Evolutionary conservation across 148 eudicot species (phyloP), one percentile per base, ranked within the genome.

Genomic region (Rhododendron mucronatum): DNA sequence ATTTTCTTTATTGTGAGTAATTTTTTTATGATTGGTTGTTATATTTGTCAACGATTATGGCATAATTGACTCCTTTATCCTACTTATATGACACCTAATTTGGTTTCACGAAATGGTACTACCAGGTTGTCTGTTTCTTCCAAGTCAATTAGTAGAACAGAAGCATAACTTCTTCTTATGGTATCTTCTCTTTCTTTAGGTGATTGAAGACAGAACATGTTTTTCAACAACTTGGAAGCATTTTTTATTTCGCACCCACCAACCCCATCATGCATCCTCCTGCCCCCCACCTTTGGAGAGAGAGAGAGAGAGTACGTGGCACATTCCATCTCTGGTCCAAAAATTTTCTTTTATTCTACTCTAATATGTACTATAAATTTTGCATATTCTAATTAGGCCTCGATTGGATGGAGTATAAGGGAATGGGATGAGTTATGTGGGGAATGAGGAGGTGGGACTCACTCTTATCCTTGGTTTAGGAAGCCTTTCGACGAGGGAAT

Each of bases 191-290:
- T 59, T 59, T 6, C n/a, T 16, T 55, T 47, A n/a, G n/a, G n/a
- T 57, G 63, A 57, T 59, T 59, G 65, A 59, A 59, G 65, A 59
- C 0, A 59, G 65, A 59, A 63, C 81, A 78, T 78, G 81, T 33
- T 41, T 48, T 47, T 44, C 37, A 44, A 79, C 82, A 47, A 11
- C 57, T 79, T 47, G 82, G 59, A 79, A 79, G 82, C 82, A 79
- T 47, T n/a, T 79, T 79, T 79, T 47, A 79, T 23, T 26, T 47
- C 21, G 28, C 51, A 47, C 82, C 55, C 82, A 79, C 59, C 57
- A 3, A 51, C 55, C 37, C 20, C 18, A 79, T 67, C 39, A 10
- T 12, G 76, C 76, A 71, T 11, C 75, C 5, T 11, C 75, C 74
- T 12, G 33, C 33, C 33, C 11, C 16, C 76, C 39, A 30, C 7